phyloP scores from a whole-genome alignment of 495 filamentous ascomycete genomes.

The Pseudomonodictys pantanalensis region DNA sequence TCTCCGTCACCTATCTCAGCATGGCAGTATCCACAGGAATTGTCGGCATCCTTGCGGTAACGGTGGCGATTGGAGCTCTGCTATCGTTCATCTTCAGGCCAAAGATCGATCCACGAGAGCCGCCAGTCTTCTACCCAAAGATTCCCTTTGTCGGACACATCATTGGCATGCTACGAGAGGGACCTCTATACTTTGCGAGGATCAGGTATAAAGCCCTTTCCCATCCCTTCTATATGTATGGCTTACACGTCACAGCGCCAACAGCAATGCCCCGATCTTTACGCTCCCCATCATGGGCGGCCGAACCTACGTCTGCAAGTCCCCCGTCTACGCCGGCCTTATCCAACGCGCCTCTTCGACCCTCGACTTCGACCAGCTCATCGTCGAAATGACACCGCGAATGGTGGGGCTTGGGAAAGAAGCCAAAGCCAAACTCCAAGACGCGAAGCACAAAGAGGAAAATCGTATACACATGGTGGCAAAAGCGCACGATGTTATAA shows the following conservation, averaged over 20 bases:
- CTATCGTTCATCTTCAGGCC: neutral
- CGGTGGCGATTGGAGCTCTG: constrained; percentile 1
- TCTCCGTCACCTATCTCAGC: neutral
- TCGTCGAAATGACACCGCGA: constrained; percentile 25
- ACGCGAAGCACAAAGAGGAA: constrained; percentile 18
- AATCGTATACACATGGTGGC: constrained; percentile 20
- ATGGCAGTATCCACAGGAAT: constrained; percentile 1
- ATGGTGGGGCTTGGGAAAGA: constrained; percentile 30
- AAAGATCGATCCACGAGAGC: constrained; percentile 46
- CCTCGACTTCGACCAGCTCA: constrained; percentile 44
- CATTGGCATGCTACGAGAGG: constrained; percentile 43
- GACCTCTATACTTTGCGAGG: constrained; percentile 40
- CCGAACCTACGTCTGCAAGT: constrained; percentile 48
- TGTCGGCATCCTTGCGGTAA: neutral
- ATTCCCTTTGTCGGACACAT: constrained; percentile 51
- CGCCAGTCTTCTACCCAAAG: constrained; percentile 40
- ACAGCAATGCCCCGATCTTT: constrained; percentile 41
- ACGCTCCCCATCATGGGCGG: constrained; percentile 44
- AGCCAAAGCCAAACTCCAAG: constrained; percentile 18
- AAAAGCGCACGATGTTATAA: constrained; percentile 33
- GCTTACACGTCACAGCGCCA: constrained; percentile 9
- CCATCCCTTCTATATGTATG: neutral
- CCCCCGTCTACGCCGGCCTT: constrained; percentile 43
- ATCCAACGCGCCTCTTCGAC: constrained; percentile 46
- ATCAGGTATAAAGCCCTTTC: constrained; percentile 11